Evolutionary conservation across 345 rosid species (phyloP).

Genomic region (Populus davidiana): DNA sequence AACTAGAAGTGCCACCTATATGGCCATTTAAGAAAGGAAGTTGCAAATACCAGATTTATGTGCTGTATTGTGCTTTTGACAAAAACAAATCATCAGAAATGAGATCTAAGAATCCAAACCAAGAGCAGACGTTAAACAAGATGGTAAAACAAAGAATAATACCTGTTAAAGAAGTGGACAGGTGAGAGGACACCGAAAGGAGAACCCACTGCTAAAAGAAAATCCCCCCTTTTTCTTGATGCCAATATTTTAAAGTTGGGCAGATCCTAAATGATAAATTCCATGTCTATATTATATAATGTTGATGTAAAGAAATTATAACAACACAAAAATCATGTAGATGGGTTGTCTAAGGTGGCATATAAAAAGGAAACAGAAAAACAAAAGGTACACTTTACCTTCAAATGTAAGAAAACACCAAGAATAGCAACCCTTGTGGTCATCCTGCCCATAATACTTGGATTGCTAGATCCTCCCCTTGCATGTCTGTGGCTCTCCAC

Average conservation of each 20-base stretch:
- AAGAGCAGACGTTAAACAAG: slow-evolving; percentile 11
- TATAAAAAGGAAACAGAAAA: slow-evolving; percentile 3
- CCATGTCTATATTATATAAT: slow-evolving; percentile 8
- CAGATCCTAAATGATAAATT: slow-evolving; percentile 46
- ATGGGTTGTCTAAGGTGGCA: neutral
- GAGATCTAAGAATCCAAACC: neutral
- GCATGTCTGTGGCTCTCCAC: slow-evolving; percentile 34
- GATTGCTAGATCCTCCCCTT: slow-evolving; percentile 42
- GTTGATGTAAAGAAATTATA: slow-evolving; percentile 1
- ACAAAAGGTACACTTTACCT: slow-evolving; percentile 38
- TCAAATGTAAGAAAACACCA: slow-evolving; percentile 47
- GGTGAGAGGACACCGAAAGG: slow-evolving; percentile 94
- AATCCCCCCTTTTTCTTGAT: slow-evolving; percentile 55
- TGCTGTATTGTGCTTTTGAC: neutral
- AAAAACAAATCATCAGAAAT: neutral
- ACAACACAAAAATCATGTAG: neutral
- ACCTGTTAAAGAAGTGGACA: slow-evolving; percentile 88
- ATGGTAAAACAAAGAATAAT: slow-evolving; percentile 17
- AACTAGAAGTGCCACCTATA: neutral
- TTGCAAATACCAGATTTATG: neutral
- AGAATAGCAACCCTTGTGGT: slow-evolving; percentile 78
- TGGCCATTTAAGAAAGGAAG: neutral
- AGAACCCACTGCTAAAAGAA: slow-evolving; percentile 78
- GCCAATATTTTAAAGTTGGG: slow-evolving; percentile 42
- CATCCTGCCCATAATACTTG: slow-evolving; percentile 49